Base-by-base conservation (phyloP, 2,329 filamentous ascomycete species). In the Acrocalymma vagum region DNA sequence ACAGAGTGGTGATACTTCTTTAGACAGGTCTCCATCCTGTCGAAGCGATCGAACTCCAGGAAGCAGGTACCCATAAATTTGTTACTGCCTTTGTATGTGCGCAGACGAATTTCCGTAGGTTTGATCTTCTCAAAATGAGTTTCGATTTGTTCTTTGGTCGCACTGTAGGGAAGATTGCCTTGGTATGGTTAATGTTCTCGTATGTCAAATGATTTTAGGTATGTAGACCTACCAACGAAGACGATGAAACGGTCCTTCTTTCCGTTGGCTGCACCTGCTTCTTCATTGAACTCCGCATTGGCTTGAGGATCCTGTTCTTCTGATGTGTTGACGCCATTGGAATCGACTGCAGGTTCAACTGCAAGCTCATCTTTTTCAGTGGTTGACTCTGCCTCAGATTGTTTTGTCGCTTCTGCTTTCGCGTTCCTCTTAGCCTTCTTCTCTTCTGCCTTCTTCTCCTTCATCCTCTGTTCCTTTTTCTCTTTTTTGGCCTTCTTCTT, bases 1-100 rank as follows among this genome's bases (percentile, higher is more conserved):
- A 80, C 79, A 45, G 84, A 87, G 73, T 96, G 92, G 73, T 97
- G 92, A 73, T 93, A 93, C 51, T 90, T 84, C 71, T 92, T 89
- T 46, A 97, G 78, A 64, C 90, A 95, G 21, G 90, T 94, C 78
- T 95, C 88, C 90, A 96, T 95, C 65, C 87, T 84, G 71, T 92
- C 88, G 72, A 86, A 95, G 55, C 84, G 81, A 51, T 84, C 84
- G 65, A 96, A 97, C 71, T 97, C 93, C 57, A 97, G 78, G 70
- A 96, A 72, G 23, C 62, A 69, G 29, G 63, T 69, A 29, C 69
- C 69, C 51, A 69, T 70, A 34, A 63, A 63, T 39, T 70, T 71
- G 34, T 62, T 59, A 25, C 53, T 63, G 24, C 59, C 53, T 40
- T 71, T 71, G 55, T 68, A 64, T 36, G 66, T 71, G 38, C 62